Evolutionary conservation across 768 basidiomycete genomes (phyloP), one percentile per base, ranked within the genome.

Genomic region (Kwoniella botswanensis): DNA sequence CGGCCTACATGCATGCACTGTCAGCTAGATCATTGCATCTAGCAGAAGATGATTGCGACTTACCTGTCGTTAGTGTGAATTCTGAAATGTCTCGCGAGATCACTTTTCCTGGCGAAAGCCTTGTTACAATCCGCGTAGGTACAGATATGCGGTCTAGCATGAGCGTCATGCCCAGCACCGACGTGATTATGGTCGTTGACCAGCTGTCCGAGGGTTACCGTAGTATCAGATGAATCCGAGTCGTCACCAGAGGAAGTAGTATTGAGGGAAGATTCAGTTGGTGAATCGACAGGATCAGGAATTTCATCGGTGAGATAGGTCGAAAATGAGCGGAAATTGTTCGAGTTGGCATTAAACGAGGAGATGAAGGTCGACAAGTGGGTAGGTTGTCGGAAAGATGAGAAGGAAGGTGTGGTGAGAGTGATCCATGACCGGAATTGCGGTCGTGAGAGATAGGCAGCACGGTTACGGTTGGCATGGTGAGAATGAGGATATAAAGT

Each of bases 51-150:
- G 10, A 55, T 58, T 10, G 4, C 15, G 18, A 42, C 85, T 78
- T 24, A 85, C 86, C 85, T 71, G 22, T 86, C 85, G 71, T 84
- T 84, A 13, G 82, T 83, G 65, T 86, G 86, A 57, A 86, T 86
- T 22, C 84, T 57, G 55, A 79, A 77, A 68, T 86, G 86, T 29
- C 86, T 74, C 4, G 80, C 78, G 52, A 85, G 78, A 67, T 85
- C 85, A 50, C 80, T 82, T 64, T 80, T 82, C n/a, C 85, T 70
- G 2, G 84, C 81, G 67, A 86, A 86, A 0, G 82, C 74, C 71
- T 85, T 86, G 61, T 68, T 66, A 69, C 85, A 86, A 11, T 63
- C 68, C 0, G 58, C 52, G 52, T 60, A 76, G 35, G 59, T 56
- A 70, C 83, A 84, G 42, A 72, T 67, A 68, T 71, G 82, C 0